Base-by-base conservation (phyloP, 371 early-diverging fungal species). In the Rhizomucor pusillus region DNA sequence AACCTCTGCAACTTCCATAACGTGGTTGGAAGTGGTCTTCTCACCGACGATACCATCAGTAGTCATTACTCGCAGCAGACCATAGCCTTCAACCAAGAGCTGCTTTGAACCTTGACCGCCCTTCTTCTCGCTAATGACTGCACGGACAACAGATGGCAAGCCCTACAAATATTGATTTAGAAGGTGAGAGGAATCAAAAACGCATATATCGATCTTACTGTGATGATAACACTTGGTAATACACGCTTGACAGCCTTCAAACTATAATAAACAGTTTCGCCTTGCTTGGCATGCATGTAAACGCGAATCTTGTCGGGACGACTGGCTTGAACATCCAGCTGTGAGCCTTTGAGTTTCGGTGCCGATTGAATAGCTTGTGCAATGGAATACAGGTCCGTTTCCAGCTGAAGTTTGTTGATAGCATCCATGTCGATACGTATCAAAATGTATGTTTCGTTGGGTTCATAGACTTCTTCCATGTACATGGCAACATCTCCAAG, bases 31-130 rank as follows among this genome's bases (percentile, higher is more conserved):
- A 13, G 84, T 86, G 2, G 96, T 93, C 36, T 80, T 67, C 11
- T 77, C 67, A 18, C 92, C 93, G 55, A 94, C 84, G 47, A 98
- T 86, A 62, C 95, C 84, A 58, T 89, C 88, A 5, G 86, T 86
- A 16, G 78, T 90, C 93, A 99, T 95, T 12, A 98, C 90, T 47
- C 97, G 86, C 35, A 81, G 80, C 47, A 99, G 76, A 24, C 99
- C 98, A 67, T 90, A 86, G 20, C 99, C 99, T 80, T 99, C 99
- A 4, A 95, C 93, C 29, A 93, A 73, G 45, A 98, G 65, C 33
- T 83, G 82, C 46, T 86, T 81, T 25, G 77, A 66, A 24, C 76
- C 77, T 43, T 74, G 76, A 14, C 77, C 76, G 36, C 79, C 80
- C 47, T 85, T 73, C 43, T 82, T 82, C 57, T 90, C 87, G 60